phyloP scores from a whole-genome alignment of 345 rosid genomes.

The Capsella bursapastoris region DNA sequence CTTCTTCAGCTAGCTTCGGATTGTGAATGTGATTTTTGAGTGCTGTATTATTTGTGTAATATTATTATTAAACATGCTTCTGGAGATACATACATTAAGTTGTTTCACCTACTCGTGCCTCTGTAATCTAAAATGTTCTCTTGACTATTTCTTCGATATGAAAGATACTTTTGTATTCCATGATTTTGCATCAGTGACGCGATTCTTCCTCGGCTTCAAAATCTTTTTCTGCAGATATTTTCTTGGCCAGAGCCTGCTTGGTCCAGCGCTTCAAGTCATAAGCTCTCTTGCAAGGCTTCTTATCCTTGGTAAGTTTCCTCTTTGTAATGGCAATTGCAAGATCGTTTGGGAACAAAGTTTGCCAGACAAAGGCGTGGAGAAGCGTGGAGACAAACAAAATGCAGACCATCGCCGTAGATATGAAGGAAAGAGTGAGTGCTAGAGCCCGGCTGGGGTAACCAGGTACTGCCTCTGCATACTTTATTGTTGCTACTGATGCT shows the following conservation, averaged over 20 bases:
- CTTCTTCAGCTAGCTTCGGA: slow-evolving; percentile 27
- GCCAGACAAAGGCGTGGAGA: slow-evolving; percentile 83
- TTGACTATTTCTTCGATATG: slow-evolving; percentile 6
- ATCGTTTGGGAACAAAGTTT: slow-evolving; percentile 76
- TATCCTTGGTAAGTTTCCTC: slow-evolving; percentile 61
- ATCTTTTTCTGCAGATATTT: slow-evolving; percentile 52
- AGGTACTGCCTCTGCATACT: slow-evolving; percentile 87
- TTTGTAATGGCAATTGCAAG: slow-evolving; percentile 89
- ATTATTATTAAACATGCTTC: slow-evolving; percentile 29
- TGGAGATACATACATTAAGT: slow-evolving; percentile 32
- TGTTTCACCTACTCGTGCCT: slow-evolving; percentile 17
- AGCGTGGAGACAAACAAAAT: slow-evolving; percentile 69
- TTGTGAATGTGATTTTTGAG: slow-evolving; percentile 35
- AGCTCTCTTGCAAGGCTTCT: slow-evolving; percentile 66
- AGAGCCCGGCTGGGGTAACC: slow-evolving; percentile 60
- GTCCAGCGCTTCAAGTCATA: slow-evolving; percentile 75
- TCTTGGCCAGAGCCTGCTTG: slow-evolving; percentile 64
- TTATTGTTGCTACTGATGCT: slow-evolving; percentile 82
- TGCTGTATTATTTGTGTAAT: slow-evolving; percentile 21
- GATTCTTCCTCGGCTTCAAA: slow-evolving; percentile 47
- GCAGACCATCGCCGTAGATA: slow-evolving; percentile 79
- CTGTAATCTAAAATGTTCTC: slow-evolving; percentile 3
- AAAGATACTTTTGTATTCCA: slow-evolving; percentile 11
- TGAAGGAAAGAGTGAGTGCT: slow-evolving; percentile 72
- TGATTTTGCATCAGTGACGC: slow-evolving; percentile 42